A percentile compares a stretch with the other conserved stretches of the same genome.
These are phyloP conservation scores for Casuarina equisetifolia DNA, from an alignment of 306 rosid genomes.

Conservation along the genomic window DNA sequence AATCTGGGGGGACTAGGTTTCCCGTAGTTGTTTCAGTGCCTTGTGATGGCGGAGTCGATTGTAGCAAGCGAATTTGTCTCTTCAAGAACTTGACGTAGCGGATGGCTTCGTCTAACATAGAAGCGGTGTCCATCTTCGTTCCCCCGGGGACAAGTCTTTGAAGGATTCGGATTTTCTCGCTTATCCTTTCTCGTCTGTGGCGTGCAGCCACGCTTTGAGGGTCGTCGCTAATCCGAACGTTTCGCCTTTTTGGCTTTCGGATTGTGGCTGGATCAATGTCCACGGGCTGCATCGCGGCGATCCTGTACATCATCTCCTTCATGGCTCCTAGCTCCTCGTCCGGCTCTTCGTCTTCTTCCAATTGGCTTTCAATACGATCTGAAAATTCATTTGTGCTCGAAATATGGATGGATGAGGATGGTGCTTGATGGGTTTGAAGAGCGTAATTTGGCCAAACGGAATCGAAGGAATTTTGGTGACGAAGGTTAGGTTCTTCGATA, in stretches of 20 bases:
- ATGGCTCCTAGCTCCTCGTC: conserved; percentile 85
- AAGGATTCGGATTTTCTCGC: conserved; percentile 83
- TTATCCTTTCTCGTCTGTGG: conserved; percentile 82
- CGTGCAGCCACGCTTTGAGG: conserved; percentile 95
- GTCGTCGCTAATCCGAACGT: conserved; percentile 90
- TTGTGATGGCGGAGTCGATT: conserved; percentile 40
- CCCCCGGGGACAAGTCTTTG: conserved; percentile 96
- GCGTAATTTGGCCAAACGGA: conserved; percentile 42
- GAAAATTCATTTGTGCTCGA: conserved; percentile 31
- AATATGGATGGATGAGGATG: conserved; percentile 20
- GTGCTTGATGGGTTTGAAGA: conserved; percentile 37
- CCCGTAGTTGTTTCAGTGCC: conserved; percentile 16
- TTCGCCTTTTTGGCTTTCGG: conserved; percentile 69
- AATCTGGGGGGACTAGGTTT: conserved; percentile 23
- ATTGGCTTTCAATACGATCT: conserved; percentile 27
- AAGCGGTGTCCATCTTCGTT: conserved; percentile 91
- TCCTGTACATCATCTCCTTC: conserved; percentile 99
- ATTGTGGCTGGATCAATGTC: conserved; percentile 84
- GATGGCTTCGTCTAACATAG: conserved; percentile 94
- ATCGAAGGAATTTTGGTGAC: conserved; percentile 36
- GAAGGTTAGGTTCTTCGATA: conserved; percentile 35
- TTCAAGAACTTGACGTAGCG: conserved; percentile 89
- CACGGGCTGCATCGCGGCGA: conserved; percentile 93
- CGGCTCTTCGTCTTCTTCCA: conserved; percentile 34
- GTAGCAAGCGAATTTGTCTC: conserved; percentile 74